phyloP scores from a whole-genome alignment of 1,139 yeast species.

The Suhomyces maxii region DNA sequence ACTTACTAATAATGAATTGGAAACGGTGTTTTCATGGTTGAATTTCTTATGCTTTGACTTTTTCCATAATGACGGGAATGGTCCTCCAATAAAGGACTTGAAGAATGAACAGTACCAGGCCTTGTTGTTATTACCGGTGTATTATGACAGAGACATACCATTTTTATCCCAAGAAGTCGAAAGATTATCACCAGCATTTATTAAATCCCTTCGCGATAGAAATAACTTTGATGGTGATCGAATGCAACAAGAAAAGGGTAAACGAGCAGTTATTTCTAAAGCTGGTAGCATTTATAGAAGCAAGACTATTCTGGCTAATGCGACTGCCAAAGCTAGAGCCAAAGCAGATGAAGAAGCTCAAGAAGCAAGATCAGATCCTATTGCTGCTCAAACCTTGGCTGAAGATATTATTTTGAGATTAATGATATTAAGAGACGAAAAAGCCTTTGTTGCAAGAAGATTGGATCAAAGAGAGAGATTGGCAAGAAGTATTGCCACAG shows the following conservation, averaged over 20 bases:
- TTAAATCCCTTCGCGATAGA: slow-evolving; percentile 48
- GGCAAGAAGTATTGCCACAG: slow-evolving; percentile 65
- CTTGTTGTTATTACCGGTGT: slow-evolving; percentile 62
- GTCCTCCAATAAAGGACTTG: slow-evolving; percentile 68
- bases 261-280: slow-evolving; percentile 30
- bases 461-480: slow-evolving; percentile 62
- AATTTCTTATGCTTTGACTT: slow-evolving; percentile 65
- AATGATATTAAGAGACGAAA: slow-evolving; percentile 46
- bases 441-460: slow-evolving; percentile 51
- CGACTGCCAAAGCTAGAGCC: slow-evolving; percentile 61
- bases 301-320: slow-evolving; percentile 71
- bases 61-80: slow-evolving; percentile 81
- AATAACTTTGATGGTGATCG: slow-evolving; percentile 31
- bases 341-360: slow-evolving; percentile 51
- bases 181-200: slow-evolving; percentile 53
- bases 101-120: slow-evolving; percentile 67
- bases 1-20: slow-evolving; percentile 61
- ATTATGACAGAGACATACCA: slow-evolving; percentile 56
- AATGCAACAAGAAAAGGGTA: slow-evolving; percentile 3
- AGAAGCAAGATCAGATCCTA: slow-evolving; percentile 55
- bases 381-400: slow-evolving; percentile 55
- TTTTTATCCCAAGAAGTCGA: slow-evolving; percentile 62
- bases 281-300: slow-evolving; percentile 61
- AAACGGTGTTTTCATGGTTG: slow-evolving; percentile 72
- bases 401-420: slow-evolving; percentile 71